Base-by-base conservation (phyloP, 192 early-diverging fungal genomes). In the Gamsiella multidivaricata region DNA sequence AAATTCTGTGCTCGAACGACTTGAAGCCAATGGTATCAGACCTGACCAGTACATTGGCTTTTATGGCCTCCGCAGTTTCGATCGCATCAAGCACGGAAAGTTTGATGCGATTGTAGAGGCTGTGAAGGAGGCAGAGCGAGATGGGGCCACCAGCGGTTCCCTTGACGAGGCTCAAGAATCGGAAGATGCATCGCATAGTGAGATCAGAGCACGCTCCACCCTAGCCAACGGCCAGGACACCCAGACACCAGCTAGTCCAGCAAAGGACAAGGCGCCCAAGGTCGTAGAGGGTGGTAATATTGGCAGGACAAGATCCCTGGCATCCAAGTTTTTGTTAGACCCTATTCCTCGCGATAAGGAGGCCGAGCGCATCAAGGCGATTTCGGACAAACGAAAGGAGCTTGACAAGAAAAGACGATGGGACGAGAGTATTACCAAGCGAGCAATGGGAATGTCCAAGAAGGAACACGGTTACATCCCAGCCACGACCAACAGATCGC, bases 11-110 rank as follows among this genome's bases (percentile, higher is more conserved):
- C 54, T 87, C n/a, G 85, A 85, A 31, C 73, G 82, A 50, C 82
- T 95, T 42, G 54, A 69, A 10, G 79, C 82, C 29, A 81, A 80
- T 17, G 88, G 90, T 17, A 83, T 94, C 49, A 70, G 84, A 17
- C 82, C 90, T 0, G 62, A 82, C 26, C 61, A 87, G 10, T 95
- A 95, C 69, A 94, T 95, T 65, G 84, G 84, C 14, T 95, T 96
- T 87, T 91, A 84, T 73, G 87, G 90, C 6, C 85, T 96, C 45
- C 86, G 94, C 47, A 92, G 88, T 56, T 92, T 91, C 60, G 93
- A 94, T 71, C 84, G 91, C 33, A 89, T 96, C 60, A 84, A 82
- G 31, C 81, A 78, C 36, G 74, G 74, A 68, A 78, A 69, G 51
- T 78, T 78, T 23, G 74, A 78, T 51, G 74, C 74, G 10, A 78